Conservation (phyloP, 176 grass and related monocot genomes). For the Juncus effusus region DNA sequence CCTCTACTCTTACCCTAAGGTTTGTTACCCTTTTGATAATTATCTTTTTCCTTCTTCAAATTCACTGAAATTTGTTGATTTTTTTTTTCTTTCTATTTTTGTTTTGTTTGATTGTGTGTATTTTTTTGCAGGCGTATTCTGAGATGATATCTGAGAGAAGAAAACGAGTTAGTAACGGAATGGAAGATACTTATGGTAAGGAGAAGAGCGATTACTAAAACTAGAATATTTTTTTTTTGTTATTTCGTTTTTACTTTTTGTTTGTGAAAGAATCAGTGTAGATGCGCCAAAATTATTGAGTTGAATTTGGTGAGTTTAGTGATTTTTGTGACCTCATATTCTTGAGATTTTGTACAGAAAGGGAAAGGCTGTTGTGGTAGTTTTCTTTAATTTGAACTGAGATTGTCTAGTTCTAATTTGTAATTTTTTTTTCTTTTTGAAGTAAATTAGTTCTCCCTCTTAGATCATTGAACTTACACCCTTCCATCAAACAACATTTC, state of each 20-base stretch:
- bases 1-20: slow-evolving; percentile 92
- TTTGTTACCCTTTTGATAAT: slow-evolving; percentile 20
- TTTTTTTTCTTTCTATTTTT: not conserved
- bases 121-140: slow-evolving; percentile 61
- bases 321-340: slow-evolving; percentile 6
- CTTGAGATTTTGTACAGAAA: slow-evolving; percentile 23
- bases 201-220: slow-evolving; percentile 32
- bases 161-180: slow-evolving; percentile 60
- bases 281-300: not conserved
- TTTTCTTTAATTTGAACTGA: too few relatives aligned
- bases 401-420: too few relatives aligned
- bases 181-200: slow-evolving; percentile 92
- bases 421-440: too few relatives aligned
- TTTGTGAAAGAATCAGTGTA: not conserved
- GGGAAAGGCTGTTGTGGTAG: not conserved
- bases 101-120: not conserved
- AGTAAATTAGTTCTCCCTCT: not conserved
- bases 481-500: too few relatives aligned
- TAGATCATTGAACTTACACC: not conserved
- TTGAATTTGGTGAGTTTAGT: slow-evolving; percentile 9
- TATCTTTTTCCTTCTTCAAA: not conserved
- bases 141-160: slow-evolving; percentile 90
- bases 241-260: not conserved
- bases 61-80: not conserved
- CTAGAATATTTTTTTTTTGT: too few relatives aligned